A percentile compares a stretch with the other conserved stretches of the same genome.
Conservation (phyloP, 176 grass and related monocot genomes). For the Miscanthus lutarioriparius region DNA sequence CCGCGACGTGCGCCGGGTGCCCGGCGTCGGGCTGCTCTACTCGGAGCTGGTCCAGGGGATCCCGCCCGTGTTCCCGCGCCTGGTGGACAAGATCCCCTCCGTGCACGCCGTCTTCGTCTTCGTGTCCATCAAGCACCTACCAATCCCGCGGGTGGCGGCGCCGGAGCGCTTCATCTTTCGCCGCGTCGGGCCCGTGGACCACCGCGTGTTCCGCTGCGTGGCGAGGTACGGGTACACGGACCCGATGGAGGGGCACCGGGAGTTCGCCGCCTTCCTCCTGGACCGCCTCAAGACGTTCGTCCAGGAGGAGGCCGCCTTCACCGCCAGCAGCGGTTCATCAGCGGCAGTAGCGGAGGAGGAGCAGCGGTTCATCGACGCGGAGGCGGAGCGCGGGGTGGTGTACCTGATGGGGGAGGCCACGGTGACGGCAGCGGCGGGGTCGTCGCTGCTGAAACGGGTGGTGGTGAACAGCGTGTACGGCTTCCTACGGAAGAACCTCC, state of each 20-base stretch:
- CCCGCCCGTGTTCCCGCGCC: slow-evolving; percentile 57
- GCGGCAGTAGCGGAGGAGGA: not conserved
- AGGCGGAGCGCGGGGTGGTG: slow-evolving; percentile 49
- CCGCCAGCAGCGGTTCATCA: not conserved
- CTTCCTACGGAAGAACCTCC: slow-evolving; percentile 56
- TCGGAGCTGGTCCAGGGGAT: slow-evolving; percentile 74
- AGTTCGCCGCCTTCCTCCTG: slow-evolving; percentile 45
- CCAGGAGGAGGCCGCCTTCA: slow-evolving; percentile 38
- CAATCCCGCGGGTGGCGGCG: slow-evolving; percentile 36
- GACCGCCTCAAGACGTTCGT: slow-evolving; percentile 47
- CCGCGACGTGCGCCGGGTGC: slow-evolving; percentile 35
- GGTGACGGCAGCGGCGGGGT: slow-evolving; percentile 39
- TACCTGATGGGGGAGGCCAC: slow-evolving; percentile 51
- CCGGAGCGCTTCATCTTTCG: slow-evolving; percentile 61
- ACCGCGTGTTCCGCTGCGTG: slow-evolving; percentile 51
- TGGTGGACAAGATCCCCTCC: slow-evolving; percentile 55
- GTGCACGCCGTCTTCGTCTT: slow-evolving; percentile 55
- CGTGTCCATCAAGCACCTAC: slow-evolving; percentile 61
- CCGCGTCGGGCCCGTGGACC: slow-evolving; percentile 12
- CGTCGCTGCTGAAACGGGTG: slow-evolving; percentile 47
- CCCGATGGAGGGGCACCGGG: slow-evolving; percentile 3
- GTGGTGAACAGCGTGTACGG: slow-evolving; percentile 50
- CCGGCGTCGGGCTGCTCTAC: slow-evolving; percentile 54
- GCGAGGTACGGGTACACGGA: slow-evolving; percentile 59
- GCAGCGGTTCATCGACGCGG: slow-evolving; percentile 35